A percentile compares a stretch with the other conserved stretches of the same genome.
These are phyloP conservation scores for Salix dunnii DNA, from an alignment of 345 rosid species.

Conservation along the genomic window DNA sequence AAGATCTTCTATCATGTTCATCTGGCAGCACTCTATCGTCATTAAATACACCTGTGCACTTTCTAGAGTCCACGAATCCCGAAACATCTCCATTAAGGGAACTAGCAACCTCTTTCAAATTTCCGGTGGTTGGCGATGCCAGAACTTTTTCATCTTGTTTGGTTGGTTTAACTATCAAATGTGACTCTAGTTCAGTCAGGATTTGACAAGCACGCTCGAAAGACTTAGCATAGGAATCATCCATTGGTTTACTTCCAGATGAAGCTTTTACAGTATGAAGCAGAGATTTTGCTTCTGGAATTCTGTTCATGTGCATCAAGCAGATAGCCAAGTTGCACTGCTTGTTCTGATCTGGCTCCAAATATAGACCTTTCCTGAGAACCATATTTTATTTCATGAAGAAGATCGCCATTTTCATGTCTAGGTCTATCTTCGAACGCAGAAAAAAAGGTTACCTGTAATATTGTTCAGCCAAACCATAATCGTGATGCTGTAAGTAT, in stretches of 20 bases:
- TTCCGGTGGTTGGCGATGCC: slow-evolving; percentile 4
- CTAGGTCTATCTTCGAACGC: too few relatives aligned
- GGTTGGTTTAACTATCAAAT: slow-evolving; percentile 6
- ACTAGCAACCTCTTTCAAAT: slow-evolving; percentile 4
- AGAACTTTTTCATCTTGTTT: slow-evolving; percentile 4
- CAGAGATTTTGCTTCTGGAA: slow-evolving; percentile 62
- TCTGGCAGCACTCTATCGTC: not conserved
- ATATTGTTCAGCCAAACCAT: slow-evolving; percentile 66
- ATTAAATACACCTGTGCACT: not conserved
- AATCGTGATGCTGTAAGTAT: slow-evolving; percentile 63
- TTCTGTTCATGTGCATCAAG: slow-evolving; percentile 64
- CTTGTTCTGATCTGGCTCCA: slow-evolving; percentile 71
- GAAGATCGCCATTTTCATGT: not conserved
- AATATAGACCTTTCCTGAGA: slow-evolving; percentile 56
- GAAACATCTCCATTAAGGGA: not conserved
- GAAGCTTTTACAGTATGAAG: slow-evolving; percentile 49
- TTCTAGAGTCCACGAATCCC: not conserved
- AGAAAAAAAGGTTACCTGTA: slow-evolving; percentile 44
- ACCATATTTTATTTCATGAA: not conserved
- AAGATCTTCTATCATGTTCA: not conserved
- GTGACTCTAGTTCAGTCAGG: slow-evolving; percentile 40
- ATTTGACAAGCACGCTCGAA: slow-evolving; percentile 59
- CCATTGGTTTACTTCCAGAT: slow-evolving; percentile 37
- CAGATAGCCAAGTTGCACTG: slow-evolving; percentile 71
- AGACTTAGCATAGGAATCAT: slow-evolving; percentile 57